Evolutionary conservation across 306 rosid genomes (phyloP).

Genomic region (Begonia masoniana): DNA sequence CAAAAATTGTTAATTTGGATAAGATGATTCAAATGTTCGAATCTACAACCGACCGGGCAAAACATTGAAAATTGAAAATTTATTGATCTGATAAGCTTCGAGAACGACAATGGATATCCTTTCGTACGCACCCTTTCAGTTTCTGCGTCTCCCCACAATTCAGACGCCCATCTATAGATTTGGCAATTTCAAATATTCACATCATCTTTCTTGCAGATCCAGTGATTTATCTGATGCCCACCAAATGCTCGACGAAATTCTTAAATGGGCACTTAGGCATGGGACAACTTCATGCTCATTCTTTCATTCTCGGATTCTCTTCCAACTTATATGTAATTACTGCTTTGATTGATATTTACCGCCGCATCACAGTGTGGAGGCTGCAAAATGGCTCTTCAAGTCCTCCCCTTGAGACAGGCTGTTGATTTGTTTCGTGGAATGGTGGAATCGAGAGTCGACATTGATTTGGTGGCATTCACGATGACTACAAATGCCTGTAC

Average conservation of each 20-base stretch:
- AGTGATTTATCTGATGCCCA: constrained; percentile 5
- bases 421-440: constrained; percentile 30
- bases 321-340: constrained; percentile 32
- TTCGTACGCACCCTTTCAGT: not conserved
- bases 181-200: not conserved
- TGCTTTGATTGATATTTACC: constrained; percentile 46
- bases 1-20: no score
- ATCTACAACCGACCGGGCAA: no score
- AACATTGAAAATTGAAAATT: no score
- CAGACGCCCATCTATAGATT: not conserved
- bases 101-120: not conserved
- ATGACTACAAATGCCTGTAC: constrained; percentile 40
- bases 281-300: constrained; percentile 68
- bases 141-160: not conserved
- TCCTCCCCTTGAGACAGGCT: constrained; percentile 19
- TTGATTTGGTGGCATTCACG: constrained; percentile 42
- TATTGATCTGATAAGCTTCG: no score
- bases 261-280: constrained; percentile 40
- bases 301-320: constrained; percentile 34
- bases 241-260: constrained; percentile 39
- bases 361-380: constrained; percentile 12
- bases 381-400: constrained; percentile 32
- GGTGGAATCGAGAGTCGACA: constrained; percentile 22
- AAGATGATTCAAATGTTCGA: no score
- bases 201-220: not conserved